Conservation (phyloP, 2,329 filamentous ascomycete species). For the Didymella keratinophila region DNA sequence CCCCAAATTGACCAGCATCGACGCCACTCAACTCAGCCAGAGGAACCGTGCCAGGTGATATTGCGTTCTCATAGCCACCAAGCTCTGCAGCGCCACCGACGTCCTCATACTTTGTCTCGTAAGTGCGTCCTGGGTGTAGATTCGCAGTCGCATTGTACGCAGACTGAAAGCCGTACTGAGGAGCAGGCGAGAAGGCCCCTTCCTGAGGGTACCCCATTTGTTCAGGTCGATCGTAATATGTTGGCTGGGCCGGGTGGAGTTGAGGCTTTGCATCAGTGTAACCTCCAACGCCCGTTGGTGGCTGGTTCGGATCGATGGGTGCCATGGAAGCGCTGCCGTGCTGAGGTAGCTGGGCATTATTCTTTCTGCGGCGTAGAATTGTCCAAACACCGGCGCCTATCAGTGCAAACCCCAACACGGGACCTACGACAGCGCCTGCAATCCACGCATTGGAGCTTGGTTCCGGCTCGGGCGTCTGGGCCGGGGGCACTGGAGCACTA, state of each 20-base stretch:
- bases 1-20: background rate
- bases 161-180: slow-evolving; percentile 25
- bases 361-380: slow-evolving; percentile 38
- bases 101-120: slow-evolving; percentile 1
- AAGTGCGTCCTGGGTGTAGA: slow-evolving; percentile 17
- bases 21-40: background rate
- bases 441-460: slow-evolving; percentile 42
- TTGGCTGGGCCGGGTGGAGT: slow-evolving; percentile 18
- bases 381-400: slow-evolving; percentile 34
- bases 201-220: slow-evolving; percentile 15
- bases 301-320: slow-evolving; percentile 18
- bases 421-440: slow-evolving; percentile 39
- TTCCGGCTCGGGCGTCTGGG: background rate
- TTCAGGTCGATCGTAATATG: slow-evolving; percentile 9
- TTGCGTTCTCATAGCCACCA: background rate
- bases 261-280: slow-evolving; percentile 31
- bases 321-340: slow-evolving; percentile 23
- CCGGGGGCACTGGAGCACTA: background rate
- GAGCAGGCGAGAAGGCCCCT: slow-evolving; percentile 18
- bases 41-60: background rate
- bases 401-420: slow-evolving; percentile 37
- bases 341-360: slow-evolving; percentile 14
- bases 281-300: slow-evolving; percentile 25
- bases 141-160: slow-evolving; percentile 18
- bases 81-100: slow-evolving; percentile 8